Evolutionary conservation across 1,284 basidiomycete genomes (phyloP).

Genomic region (Pyrrhoderma lamaoense): DNA sequence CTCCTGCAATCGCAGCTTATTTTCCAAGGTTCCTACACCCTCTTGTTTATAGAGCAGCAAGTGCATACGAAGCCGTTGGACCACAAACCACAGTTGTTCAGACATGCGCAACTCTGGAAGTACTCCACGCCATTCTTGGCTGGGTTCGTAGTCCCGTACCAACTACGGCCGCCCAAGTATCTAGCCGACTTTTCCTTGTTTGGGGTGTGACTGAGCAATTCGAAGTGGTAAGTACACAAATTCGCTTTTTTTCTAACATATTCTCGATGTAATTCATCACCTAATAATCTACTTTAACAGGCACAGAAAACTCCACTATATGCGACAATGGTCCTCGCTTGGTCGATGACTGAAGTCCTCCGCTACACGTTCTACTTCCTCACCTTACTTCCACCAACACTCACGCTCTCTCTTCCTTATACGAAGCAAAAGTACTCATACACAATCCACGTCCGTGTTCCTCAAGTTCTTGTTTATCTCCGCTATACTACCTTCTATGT

Average conservation of each 20-base stretch:
- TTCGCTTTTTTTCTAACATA: constrained; percentile 5
- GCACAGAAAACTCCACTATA: constrained; percentile 75
- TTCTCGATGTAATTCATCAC: constrained; percentile 4
- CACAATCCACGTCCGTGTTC: constrained; percentile 22
- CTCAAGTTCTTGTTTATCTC: constrained; percentile 47
- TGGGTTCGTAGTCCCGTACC: constrained; percentile 81
- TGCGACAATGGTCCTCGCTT: constrained; percentile 89
- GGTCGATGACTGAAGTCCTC: constrained; percentile 88
- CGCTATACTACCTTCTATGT: constrained; percentile 92
- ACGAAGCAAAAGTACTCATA: constrained; percentile 1
- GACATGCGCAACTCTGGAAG: constrained; percentile 74
- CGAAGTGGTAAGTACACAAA: constrained; percentile 34
- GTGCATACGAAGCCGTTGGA: constrained; percentile 55
- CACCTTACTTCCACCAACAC: constrained; percentile 39
- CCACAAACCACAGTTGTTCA: constrained; percentile 67
- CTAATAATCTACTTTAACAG: constrained; percentile 29
- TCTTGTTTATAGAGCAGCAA: constrained; percentile 34
- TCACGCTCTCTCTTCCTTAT: too few species aligned
- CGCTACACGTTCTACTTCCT: constrained; percentile 89
- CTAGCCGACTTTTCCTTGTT: constrained; percentile 78
- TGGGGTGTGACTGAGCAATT: constrained; percentile 77
- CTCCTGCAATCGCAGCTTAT: not conserved
- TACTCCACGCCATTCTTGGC: constrained; percentile 75
- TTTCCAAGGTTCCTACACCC: constrained; percentile 17
- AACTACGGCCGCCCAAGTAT: constrained; percentile 84